Evolutionary conservation across 345 rosid species (phyloP).

Genomic region (Gossypium mustelinum): DNA sequence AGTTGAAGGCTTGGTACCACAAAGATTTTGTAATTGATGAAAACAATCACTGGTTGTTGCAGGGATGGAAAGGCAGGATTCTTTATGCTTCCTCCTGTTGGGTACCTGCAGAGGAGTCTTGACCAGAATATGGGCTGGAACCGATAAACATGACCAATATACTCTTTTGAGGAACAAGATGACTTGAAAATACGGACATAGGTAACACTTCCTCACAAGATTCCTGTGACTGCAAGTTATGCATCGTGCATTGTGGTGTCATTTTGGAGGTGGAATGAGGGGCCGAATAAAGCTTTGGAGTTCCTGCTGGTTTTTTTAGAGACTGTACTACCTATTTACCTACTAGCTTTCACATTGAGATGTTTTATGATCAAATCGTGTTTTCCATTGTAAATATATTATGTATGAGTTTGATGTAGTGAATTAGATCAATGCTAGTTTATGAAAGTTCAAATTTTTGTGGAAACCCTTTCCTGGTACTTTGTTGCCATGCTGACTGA

Average conservation of each 20-base stretch:
- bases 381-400: not conserved
- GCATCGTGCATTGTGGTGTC: not conserved
- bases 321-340: not conserved
- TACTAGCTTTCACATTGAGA: not conserved
- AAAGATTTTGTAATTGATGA: conserved; percentile 63
- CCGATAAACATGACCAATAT: not conserved
- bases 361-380: not conserved
- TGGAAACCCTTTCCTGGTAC: not conserved
- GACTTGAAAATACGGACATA: not conserved
- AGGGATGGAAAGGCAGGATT: conserved; percentile 92
- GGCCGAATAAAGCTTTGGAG: not conserved
- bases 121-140: not conserved
- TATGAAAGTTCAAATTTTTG: not conserved
- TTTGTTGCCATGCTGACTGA: too few relatives aligned
- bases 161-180: conserved; percentile 1
- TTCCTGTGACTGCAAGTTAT: not conserved
- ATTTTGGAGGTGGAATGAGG: not conserved
- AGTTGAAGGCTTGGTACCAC: conserved; percentile 50
- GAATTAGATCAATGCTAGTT: not conserved
- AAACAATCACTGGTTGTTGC: conserved; percentile 68
- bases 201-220: not conserved
- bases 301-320: not conserved
- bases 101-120: conserved; percentile 37
- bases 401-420: not conserved
- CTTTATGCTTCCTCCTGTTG: conserved; percentile 59